Percentiles rank a stretch among this genome's conserved stretches.
phyloP scores from a whole-genome alignment of 805 yeast species.

The Zygoascus flipseniorum region DNA sequence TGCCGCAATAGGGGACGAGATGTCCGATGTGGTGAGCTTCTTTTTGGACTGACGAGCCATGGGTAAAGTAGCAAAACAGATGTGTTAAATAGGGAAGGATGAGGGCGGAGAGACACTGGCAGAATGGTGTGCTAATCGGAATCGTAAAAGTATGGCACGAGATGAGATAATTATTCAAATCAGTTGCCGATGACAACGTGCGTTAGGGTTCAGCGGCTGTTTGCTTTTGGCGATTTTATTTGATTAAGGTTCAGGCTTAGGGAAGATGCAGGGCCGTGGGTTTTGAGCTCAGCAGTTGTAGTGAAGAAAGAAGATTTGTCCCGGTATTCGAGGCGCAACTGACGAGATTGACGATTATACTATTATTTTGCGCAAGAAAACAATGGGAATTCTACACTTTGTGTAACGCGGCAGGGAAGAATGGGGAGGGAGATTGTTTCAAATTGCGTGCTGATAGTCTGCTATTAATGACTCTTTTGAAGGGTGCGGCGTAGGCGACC shows the following conservation, averaged over 20 bases:
- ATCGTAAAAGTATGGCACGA: background rate
- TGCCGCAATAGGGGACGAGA: background rate
- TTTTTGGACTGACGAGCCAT: background rate
- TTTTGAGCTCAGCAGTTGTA: background rate
- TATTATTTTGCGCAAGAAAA: too few species aligned
- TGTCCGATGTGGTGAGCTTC: background rate
- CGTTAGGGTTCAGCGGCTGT: background rate
- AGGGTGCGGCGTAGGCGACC: too few species aligned
- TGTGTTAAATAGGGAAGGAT: background rate
- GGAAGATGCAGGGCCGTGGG: background rate
- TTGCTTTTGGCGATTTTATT: background rate
- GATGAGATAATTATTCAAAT: background rate
- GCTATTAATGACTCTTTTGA: too few species aligned
- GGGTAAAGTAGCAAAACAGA: background rate
- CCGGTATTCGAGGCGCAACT: background rate
- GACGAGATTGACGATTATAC: too few species aligned
- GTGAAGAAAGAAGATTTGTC: background rate
- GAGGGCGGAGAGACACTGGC: background rate
- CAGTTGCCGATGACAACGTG: background rate
- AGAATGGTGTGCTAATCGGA: background rate
- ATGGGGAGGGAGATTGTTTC: too few species aligned
- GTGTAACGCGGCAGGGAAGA: too few species aligned
- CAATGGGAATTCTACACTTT: too few species aligned
- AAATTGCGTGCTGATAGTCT: too few species aligned
- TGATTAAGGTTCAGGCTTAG: background rate